Evolutionary conservation across 805 yeast genomes (phyloP).

Genomic region (Candida sanyiensis): DNA sequence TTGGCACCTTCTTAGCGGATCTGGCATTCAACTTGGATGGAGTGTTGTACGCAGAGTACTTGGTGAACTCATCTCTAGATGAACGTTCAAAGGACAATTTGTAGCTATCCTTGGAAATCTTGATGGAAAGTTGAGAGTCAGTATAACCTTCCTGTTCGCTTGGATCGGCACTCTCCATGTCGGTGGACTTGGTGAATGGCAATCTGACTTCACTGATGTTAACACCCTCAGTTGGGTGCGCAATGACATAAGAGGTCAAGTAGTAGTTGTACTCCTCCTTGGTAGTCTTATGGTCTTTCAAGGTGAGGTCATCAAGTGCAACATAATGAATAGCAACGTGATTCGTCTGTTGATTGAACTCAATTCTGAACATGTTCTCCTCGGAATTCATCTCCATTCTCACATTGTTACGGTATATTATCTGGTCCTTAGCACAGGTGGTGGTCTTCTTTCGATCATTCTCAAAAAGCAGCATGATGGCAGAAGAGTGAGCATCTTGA

Average conservation of each 20-base stretch:
- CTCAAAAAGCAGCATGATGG: constrained; percentile 76
- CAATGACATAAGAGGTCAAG: constrained; percentile 85
- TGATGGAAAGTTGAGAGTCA: constrained; percentile 68
- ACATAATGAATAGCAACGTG: constrained; percentile 72
- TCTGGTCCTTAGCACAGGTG: constrained; percentile 82
- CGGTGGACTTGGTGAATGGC: constrained; percentile 66
- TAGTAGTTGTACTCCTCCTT: constrained; percentile 92
- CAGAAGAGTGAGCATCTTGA: constrained; percentile 74
- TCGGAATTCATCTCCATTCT: constrained; percentile 76
- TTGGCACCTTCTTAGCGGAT: constrained; percentile 30
- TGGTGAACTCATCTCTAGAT: constrained; percentile 72
- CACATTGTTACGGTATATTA: constrained; percentile 82
- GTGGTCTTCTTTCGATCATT: constrained; percentile 57
- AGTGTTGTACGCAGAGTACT: constrained; percentile 46
- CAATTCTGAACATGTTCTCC: constrained; percentile 89
- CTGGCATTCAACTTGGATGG: constrained; percentile 28
- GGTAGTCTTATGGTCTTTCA: constrained; percentile 59
- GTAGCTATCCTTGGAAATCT: constrained; percentile 73
- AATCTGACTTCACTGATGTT: constrained; percentile 67
- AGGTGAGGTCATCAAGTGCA: constrained; percentile 82
- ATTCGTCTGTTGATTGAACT: constrained; percentile 49
- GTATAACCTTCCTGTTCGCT: constrained; percentile 54
- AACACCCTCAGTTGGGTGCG: constrained; percentile 96
- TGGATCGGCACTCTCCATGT: constrained; percentile 39
- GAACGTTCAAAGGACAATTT: constrained; percentile 74